phyloP scores from a whole-genome alignment of 495 filamentous ascomycete genomes.

The Penicillium angulare region DNA sequence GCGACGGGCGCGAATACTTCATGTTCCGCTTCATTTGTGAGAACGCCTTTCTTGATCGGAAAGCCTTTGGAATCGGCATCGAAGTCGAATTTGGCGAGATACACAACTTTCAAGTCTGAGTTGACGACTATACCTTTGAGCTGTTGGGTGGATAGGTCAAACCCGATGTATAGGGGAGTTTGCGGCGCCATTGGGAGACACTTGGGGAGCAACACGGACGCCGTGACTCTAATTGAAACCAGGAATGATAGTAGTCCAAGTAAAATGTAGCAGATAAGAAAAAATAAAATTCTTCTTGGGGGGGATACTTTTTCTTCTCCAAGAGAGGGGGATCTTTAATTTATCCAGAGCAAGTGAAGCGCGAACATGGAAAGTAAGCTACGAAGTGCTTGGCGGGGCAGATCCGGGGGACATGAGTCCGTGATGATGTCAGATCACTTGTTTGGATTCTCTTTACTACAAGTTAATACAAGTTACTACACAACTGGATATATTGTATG shows the following conservation, averaged over 20 bases:
- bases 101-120: constrained; percentile 55
- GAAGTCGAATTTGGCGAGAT: constrained; percentile 60
- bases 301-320: neutral
- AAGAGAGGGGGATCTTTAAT: neutral
- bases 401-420: constrained; percentile 8
- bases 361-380: neutral
- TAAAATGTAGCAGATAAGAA: neutral
- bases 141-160: constrained; percentile 96
- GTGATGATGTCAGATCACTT: constrained; percentile 25
- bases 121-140: constrained; percentile 87
- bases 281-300: neutral
- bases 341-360: neutral
- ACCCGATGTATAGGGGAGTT: constrained; percentile 78
- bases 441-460: no score
- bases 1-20: constrained; percentile 92
- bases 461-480: no score
- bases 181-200: constrained; percentile 29
- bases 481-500: no score
- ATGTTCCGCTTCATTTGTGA: constrained; percentile 72
- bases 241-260: no score
- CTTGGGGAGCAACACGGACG: no score
- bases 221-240: no score
- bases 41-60: constrained; percentile 82
- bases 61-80: constrained; percentile 69
- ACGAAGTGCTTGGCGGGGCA: neutral